A percentile compares a stretch with the other conserved stretches of the same genome.
These are phyloP conservation scores for Durotheca rogersii DNA, from an alignment of 495 filamentous ascomycete species.

Conservation along the genomic window DNA sequence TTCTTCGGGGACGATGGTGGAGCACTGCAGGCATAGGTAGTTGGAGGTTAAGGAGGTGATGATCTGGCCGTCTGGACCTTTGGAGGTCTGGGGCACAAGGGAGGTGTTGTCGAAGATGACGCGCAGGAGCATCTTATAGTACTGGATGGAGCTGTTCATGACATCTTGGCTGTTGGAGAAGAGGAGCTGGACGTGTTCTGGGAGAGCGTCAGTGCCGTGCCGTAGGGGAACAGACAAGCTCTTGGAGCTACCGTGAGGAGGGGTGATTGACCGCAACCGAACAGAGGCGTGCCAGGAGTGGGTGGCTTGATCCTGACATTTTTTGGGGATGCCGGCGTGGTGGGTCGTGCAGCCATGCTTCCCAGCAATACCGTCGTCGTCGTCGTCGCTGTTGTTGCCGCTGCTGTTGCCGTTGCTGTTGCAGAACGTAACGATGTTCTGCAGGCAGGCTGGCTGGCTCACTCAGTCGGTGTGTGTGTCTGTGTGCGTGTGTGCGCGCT, in stretches of 20 bases:
- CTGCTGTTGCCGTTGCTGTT: too few relatives aligned
- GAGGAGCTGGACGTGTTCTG: constrained; percentile 57
- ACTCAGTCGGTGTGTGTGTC: too few relatives aligned
- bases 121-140: constrained; percentile 55
- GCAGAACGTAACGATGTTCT: too few relatives aligned
- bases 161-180: constrained; percentile 51
- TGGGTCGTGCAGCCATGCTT: constrained; percentile 46
- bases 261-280: constrained; percentile 52
- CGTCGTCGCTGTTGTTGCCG: too few relatives aligned
- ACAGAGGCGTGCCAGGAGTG: constrained; percentile 52
- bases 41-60: constrained; percentile 57
- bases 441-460: too few relatives aligned
- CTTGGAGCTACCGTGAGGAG: not conserved
- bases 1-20: constrained; percentile 55
- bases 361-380: not conserved
- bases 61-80: constrained; percentile 43
- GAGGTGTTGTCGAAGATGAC: constrained; percentile 52
- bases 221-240: not conserved
- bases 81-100: constrained; percentile 53
- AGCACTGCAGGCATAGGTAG: constrained; percentile 72
- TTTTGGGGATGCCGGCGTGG: constrained; percentile 56
- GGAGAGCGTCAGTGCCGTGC: constrained; percentile 22
- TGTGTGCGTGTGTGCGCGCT: too few relatives aligned
- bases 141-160: constrained; percentile 51
- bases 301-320: constrained; percentile 53